Evolutionary conservation across 441 rosid species (phyloP).

Genomic region (Brassica hybrid): DNA sequence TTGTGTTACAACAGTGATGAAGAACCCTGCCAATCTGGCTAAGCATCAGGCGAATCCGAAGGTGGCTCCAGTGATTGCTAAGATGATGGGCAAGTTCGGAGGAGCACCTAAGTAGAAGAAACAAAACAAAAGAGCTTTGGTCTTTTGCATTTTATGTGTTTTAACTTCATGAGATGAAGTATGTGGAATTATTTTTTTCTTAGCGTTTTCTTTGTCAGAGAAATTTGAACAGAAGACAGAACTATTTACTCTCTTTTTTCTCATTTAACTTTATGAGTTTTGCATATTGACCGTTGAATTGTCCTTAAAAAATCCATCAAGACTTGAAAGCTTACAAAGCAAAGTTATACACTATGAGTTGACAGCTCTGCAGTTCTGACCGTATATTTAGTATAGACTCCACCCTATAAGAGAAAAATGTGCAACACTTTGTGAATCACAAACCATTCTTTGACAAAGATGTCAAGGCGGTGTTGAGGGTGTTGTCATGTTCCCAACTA

Average conservation of each 20-base stretch:
- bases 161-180: slow-evolving; percentile 5
- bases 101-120: slow-evolving; percentile 64
- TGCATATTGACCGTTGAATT: background rate
- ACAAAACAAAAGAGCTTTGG: slow-evolving; percentile 3
- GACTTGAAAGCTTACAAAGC: too few species aligned
- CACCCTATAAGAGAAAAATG: too few species aligned
- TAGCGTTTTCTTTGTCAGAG: slow-evolving; percentile 14
- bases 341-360: too few species aligned
- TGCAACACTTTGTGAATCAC: too few species aligned
- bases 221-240: slow-evolving; percentile 10
- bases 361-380: too few species aligned
- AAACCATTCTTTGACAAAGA: too few species aligned
- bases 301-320: too few species aligned
- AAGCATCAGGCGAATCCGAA: slow-evolving; percentile 93
- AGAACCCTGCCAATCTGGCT: slow-evolving; percentile 86
- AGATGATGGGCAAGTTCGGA: slow-evolving; percentile 89
- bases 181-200: background rate
- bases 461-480: too few species aligned
- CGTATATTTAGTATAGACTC: too few species aligned
- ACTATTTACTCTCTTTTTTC: background rate
- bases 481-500: too few species aligned
- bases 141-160: slow-evolving; percentile 14
- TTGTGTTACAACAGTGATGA: slow-evolving; percentile 72
- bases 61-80: slow-evolving; percentile 89
- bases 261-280: background rate